A percentile compares a stretch with the other conserved stretches of the same genome.
Conservation (phyloP, 2,329 filamentous ascomycete genomes). For the Fusarium sp. region DNA sequence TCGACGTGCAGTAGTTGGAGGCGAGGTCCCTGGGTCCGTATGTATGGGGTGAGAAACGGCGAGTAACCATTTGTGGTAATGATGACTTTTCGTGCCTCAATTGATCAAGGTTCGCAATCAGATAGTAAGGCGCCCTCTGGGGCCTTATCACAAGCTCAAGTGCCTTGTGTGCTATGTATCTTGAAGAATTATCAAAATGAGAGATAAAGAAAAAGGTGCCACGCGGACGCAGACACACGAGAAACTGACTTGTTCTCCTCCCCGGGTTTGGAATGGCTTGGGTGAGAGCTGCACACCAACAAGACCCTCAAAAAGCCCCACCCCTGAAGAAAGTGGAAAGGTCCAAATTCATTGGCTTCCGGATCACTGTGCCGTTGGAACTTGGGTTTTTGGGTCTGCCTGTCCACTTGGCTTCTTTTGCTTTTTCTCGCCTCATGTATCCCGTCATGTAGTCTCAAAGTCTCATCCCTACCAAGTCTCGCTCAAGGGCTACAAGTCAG, state of each 20-base stretch:
- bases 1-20: constrained; percentile 35
- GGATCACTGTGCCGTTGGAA: constrained; percentile 36
- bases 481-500: constrained; percentile 30
- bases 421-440: constrained; percentile 32
- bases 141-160: constrained; percentile 2
- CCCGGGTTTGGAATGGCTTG: constrained; percentile 34
- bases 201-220: constrained; percentile 30
- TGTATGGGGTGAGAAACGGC: constrained; percentile 40
- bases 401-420: constrained; percentile 18
- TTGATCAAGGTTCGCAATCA: constrained; percentile 10
- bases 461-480: constrained; percentile 38
- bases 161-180: constrained; percentile 7
- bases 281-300: constrained; percentile 29
- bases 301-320: constrained; percentile 33
- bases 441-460: constrained; percentile 20
- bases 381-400: constrained; percentile 26
- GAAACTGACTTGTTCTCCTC: constrained; percentile 29
- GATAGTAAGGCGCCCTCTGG: constrained; percentile 1
- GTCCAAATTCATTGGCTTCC: constrained; percentile 30
- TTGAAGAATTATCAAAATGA: constrained; percentile 1
- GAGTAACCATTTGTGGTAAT: constrained; percentile 38
- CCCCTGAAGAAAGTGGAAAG: constrained; percentile 24
- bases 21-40: constrained; percentile 32
- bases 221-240: constrained; percentile 43
- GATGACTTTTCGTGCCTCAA: constrained; percentile 20